These are phyloP conservation scores for Moelleriella libera DNA, from an alignment of 2,329 filamentous ascomycete genomes.

Conservation along the genomic window DNA sequence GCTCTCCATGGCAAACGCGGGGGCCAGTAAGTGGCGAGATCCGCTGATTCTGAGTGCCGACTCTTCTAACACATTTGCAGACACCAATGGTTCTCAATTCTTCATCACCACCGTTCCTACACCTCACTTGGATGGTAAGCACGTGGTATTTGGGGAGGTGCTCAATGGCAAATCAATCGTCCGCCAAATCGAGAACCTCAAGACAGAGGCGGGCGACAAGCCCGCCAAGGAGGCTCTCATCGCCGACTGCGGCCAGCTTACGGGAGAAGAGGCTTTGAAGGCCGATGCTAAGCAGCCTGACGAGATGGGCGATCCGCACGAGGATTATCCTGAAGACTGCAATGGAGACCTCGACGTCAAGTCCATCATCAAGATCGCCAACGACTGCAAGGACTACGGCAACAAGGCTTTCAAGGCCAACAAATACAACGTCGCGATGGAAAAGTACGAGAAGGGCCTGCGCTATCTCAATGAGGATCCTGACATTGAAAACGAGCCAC, in stretches of 20 bases:
- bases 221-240: constrained; percentile 62
- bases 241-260: constrained; percentile 73
- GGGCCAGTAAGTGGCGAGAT: constrained; percentile 50
- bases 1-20: constrained; percentile 95
- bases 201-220: constrained; percentile 64
- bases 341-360: constrained; percentile 45
- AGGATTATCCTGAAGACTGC: constrained; percentile 90
- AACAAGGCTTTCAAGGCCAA: constrained; percentile 83
- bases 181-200: constrained; percentile 76
- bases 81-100: constrained; percentile 95
- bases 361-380: constrained; percentile 64
- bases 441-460: constrained; percentile 90
- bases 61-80: constrained; percentile 20
- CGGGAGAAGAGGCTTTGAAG: constrained; percentile 51
- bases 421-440: constrained; percentile 55
- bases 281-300: constrained; percentile 60
- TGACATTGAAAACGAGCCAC: constrained; percentile 55
- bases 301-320: constrained; percentile 75
- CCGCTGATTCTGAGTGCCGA: neutral
- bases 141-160: constrained; percentile 94
- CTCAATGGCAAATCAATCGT: constrained; percentile 84
- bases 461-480: constrained; percentile 82
- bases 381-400: constrained; percentile 79
- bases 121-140: constrained; percentile 87
- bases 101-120: constrained; percentile 95